phyloP scores from a whole-genome alignment of 371 early-diverging fungal genomes.

The Thermomucor indicae-seudaticae region DNA sequence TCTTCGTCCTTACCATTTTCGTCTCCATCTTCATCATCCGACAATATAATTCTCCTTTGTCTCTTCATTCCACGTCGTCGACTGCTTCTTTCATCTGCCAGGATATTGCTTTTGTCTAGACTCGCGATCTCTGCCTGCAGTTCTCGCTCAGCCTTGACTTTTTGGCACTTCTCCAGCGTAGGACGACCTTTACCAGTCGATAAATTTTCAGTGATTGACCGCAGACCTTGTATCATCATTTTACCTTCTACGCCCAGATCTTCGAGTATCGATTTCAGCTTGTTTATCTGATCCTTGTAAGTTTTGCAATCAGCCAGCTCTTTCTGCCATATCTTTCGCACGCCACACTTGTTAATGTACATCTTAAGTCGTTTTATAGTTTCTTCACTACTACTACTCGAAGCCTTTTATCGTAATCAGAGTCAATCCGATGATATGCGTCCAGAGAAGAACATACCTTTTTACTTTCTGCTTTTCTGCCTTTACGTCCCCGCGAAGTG shows the following conservation, averaged over 20 bases:
- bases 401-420: not conserved
- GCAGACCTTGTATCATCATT: not conserved
- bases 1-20: conserved; percentile 8
- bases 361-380: conserved; percentile 35
- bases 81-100: conserved; percentile 11
- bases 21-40: conserved; percentile 21
- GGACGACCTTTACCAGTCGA: conserved; percentile 25
- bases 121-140: conserved; percentile 34
- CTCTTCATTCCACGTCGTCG: conserved; percentile 5
- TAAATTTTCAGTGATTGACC: conserved; percentile 1
- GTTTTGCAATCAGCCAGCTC: conserved; percentile 23
- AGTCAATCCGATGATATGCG: not conserved
- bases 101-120: conserved; percentile 29
- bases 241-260: conserved; percentile 20
- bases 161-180: conserved; percentile 37
- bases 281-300: conserved; percentile 9
- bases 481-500: conserved; percentile 1
- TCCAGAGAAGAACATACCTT: no score
- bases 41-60: conserved; percentile 7
- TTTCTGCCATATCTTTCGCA: conserved; percentile 38
- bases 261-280: conserved; percentile 6
- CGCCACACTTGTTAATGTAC: conserved; percentile 42
- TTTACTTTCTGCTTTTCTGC: conserved; percentile 1
- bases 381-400: conserved; percentile 18
- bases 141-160: conserved; percentile 36